Evolutionary conservation across 2,329 filamentous ascomycete genomes (phyloP).

Genomic region (Sporothrix pallida): DNA sequence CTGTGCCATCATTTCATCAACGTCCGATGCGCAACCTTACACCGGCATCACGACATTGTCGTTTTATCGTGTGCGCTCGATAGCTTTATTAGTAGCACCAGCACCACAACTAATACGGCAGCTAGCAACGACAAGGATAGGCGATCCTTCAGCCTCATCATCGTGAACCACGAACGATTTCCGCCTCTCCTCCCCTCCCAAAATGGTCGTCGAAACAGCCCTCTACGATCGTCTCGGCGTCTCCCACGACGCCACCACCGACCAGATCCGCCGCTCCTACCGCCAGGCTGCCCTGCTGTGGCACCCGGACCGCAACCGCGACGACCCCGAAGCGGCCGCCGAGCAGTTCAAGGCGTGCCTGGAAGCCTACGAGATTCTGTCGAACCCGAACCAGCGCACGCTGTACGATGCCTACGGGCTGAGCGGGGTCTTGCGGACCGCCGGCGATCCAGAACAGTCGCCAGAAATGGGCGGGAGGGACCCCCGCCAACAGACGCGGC

Average conservation of each 20-base stretch:
- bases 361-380: constrained; percentile 97
- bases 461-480: not conserved
- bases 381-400: constrained; percentile 94
- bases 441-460: not conserved
- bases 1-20: not conserved
- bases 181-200: constrained; percentile 11
- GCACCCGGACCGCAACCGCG: constrained; percentile 97
- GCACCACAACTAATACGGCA: not conserved
- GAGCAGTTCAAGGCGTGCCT: constrained; percentile 98
- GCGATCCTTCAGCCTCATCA: not conserved
- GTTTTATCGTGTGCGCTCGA: not conserved
- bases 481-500: not conserved
- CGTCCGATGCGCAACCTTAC: not conserved
- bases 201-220: constrained; percentile 46
- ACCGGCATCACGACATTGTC: not conserved
- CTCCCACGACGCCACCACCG: constrained; percentile 78
- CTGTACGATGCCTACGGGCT: constrained; percentile 93
- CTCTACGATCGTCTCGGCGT: constrained; percentile 86
- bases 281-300: constrained; percentile 82
- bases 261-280: constrained; percentile 97
- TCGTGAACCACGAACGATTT: not conserved
- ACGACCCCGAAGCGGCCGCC: constrained; percentile 73
- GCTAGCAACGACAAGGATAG: not conserved
- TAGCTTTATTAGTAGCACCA: not conserved
- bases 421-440: constrained; percentile 76